phyloP scores from a whole-genome alignment of 768 basidiomycete species.

The Pleurotus platypus region DNA sequence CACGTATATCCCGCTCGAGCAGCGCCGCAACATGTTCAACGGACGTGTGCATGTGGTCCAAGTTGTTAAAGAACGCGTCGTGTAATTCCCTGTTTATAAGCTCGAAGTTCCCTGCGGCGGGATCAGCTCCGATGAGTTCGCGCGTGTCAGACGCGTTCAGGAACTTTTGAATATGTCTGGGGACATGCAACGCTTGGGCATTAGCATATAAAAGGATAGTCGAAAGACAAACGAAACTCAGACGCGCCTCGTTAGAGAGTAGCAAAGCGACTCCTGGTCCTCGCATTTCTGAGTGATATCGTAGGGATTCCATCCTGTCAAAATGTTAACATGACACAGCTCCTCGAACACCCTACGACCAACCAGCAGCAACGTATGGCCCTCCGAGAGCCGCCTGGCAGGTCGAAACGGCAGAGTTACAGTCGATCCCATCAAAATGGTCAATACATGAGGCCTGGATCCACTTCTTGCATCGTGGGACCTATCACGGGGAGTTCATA shows the following conservation, averaged over 20 bases:
- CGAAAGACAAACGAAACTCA: neutral
- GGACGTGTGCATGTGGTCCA: conserved; percentile 32
- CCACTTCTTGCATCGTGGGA: conserved; percentile 61
- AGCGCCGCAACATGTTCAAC: conserved; percentile 49
- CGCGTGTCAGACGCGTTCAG: conserved; percentile 58
- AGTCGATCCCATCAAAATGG: conserved; percentile 60
- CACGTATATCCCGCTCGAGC: conserved; percentile 53
- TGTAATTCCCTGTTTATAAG: conserved; percentile 35
- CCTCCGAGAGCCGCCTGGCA: conserved; percentile 49
- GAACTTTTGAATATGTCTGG: conserved; percentile 54
- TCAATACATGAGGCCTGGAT: conserved; percentile 57
- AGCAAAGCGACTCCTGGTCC: conserved; percentile 52
- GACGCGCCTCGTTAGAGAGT: conserved; percentile 39
- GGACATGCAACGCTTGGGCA: neutral
- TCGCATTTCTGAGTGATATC: conserved; percentile 65
- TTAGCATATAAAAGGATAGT: no score
- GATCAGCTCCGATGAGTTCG: conserved; percentile 57
- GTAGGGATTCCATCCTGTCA: conserved; percentile 52
- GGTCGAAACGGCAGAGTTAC: conserved; percentile 57
- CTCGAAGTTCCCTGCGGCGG: conserved; percentile 30
- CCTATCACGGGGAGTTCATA: conserved; percentile 34
- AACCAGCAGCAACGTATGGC: conserved; percentile 36
- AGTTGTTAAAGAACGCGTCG: conserved; percentile 37
- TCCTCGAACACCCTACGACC: conserved; percentile 11
- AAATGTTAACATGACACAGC: conserved; percentile 15